Evolutionary conservation across 2,329 filamentous ascomycete species (phyloP).

Genomic region (Aspergillus ustus): DNA sequence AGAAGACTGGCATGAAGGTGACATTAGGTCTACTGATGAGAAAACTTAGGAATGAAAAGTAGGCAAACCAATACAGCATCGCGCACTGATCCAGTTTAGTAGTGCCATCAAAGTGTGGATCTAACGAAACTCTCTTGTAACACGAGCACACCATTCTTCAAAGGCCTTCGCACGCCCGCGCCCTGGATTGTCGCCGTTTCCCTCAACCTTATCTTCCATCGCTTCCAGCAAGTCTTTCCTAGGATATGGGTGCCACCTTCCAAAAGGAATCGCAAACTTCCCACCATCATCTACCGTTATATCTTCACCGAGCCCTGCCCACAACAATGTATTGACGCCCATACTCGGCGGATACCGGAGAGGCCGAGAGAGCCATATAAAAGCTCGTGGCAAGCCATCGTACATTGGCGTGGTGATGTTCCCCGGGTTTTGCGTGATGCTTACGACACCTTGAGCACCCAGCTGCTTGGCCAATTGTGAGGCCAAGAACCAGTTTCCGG

Average conservation of each 20-base stretch:
- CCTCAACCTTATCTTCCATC: conserved; percentile 1
- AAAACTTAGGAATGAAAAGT: too few relatives aligned
- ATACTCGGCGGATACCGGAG: neutral
- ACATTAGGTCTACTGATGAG: too few relatives aligned
- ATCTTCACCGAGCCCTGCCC: neutral
- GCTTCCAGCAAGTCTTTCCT: conserved; percentile 4
- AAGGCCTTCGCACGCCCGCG: neutral
- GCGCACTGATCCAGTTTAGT: too few relatives aligned
- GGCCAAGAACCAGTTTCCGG: conserved; percentile 2
- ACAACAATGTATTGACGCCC: neutral
- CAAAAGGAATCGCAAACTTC: conserved; percentile 3
- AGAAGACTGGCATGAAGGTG: too few relatives aligned
- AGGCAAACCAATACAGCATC: too few relatives aligned
- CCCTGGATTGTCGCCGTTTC: neutral
- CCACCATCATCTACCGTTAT: neutral
- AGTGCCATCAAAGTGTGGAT: neutral
- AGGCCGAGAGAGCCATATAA: neutral
- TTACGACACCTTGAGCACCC: neutral
- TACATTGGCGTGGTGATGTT: neutral
- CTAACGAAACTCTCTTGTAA: neutral
- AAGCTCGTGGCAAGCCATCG: neutral
- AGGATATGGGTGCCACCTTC: neutral
- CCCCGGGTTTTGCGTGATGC: conserved; percentile 9
- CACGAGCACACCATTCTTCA: neutral
- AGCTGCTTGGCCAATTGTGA: neutral